These are phyloP conservation scores for Pseudogymnoascus pannorum DNA, from an alignment of 2,329 filamentous ascomycete species.

Conservation along the genomic window DNA sequence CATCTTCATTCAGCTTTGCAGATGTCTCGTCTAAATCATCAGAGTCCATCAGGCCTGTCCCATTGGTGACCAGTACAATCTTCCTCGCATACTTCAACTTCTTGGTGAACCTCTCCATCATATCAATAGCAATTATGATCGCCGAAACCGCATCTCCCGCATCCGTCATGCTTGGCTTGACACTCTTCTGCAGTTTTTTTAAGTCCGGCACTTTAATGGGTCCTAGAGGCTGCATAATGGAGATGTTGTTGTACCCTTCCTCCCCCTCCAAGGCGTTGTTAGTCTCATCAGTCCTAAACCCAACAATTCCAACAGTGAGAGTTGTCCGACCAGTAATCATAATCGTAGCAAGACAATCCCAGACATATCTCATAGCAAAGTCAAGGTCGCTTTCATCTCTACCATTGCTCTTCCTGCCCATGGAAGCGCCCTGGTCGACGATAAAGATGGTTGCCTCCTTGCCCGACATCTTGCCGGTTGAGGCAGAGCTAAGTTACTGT, in stretches of 20 bases:
- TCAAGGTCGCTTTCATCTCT: constrained; percentile 75
- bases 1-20: constrained; percentile 64
- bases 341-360: constrained; percentile 80
- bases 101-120: constrained; percentile 75
- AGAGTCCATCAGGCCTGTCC: constrained; percentile 61
- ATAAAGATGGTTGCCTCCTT: constrained; percentile 94
- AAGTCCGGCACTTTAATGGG: constrained; percentile 61
- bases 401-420: constrained; percentile 64
- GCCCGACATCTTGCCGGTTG: constrained; percentile 59
- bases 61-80: constrained; percentile 83
- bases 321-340: constrained; percentile 65
- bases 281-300: constrained; percentile 72
- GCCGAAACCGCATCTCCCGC: constrained; percentile 82
- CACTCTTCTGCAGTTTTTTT: constrained; percentile 50
- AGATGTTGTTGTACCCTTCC: constrained; percentile 74
- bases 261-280: constrained; percentile 60
- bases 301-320: constrained; percentile 69
- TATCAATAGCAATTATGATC: constrained; percentile 74
- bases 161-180: constrained; percentile 61
- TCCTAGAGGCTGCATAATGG: constrained; percentile 63
- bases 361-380: constrained; percentile 85
- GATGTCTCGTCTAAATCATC: constrained; percentile 65
- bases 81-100: constrained; percentile 73
- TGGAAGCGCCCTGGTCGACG: constrained; percentile 80
- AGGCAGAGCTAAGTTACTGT: not conserved